phyloP scores from a whole-genome alignment of 2,329 filamentous ascomycete species.

The Colletotrichum limetticola region DNA sequence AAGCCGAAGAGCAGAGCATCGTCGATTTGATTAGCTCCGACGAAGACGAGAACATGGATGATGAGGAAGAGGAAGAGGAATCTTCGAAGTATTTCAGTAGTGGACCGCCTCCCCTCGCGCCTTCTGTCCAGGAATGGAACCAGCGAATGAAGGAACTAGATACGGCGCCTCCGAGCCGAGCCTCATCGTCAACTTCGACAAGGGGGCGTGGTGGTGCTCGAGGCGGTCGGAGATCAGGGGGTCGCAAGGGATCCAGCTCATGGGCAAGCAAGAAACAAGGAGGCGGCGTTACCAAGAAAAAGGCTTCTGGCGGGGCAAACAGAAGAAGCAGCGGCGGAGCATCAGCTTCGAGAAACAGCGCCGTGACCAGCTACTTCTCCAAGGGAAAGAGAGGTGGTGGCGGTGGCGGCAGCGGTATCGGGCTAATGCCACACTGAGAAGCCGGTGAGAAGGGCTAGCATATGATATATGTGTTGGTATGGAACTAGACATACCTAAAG shows the following conservation, averaged over 20 bases:
- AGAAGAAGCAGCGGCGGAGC: slow-evolving; percentile 24
- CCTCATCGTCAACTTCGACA: slow-evolving; percentile 12
- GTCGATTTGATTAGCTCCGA: slow-evolving; percentile 67
- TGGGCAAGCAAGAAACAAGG: slow-evolving; percentile 23
- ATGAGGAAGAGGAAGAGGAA: slow-evolving; percentile 51
- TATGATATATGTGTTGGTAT: neutral
- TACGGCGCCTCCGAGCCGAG: slow-evolving; percentile 39
- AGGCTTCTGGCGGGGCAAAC: slow-evolving; percentile 30
- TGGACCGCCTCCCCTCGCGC: slow-evolving; percentile 29
- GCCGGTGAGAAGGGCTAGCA: neutral
- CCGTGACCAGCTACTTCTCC: slow-evolving; percentile 31
- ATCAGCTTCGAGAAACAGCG: slow-evolving; percentile 19
- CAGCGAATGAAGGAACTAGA: slow-evolving; percentile 42
- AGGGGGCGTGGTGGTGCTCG: slow-evolving; percentile 36
- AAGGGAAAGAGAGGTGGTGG: slow-evolving; percentile 42
- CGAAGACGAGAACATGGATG: slow-evolving; percentile 45
- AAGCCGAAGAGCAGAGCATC: slow-evolving; percentile 49
- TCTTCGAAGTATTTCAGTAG: slow-evolving; percentile 60
- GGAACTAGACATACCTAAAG: neutral
- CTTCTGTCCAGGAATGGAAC: slow-evolving; percentile 40
- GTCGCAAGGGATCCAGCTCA: slow-evolving; percentile 26
- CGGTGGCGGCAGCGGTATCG: slow-evolving; percentile 42
- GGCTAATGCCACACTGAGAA: slow-evolving; percentile 50
- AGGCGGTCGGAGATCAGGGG: slow-evolving; percentile 39
- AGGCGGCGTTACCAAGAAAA: slow-evolving; percentile 36